Percentiles rank a stretch among this genome's conserved stretches.
phyloP scores from a whole-genome alignment of 1,284 basidiomycete species.

The Ganoderma meredithae region DNA sequence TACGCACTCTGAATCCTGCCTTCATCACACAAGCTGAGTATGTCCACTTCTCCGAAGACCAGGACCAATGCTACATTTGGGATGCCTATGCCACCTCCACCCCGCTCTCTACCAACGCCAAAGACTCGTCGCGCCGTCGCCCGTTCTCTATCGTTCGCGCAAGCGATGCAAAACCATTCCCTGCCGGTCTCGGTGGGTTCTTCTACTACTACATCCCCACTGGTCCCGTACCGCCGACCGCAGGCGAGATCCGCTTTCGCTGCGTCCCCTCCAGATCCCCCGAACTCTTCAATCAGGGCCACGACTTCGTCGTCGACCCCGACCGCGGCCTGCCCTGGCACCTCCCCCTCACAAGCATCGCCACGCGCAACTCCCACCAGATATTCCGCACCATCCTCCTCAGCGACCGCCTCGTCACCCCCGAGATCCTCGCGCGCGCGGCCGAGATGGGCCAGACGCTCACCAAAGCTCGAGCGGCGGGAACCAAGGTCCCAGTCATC shows the following conservation, averaged over 20 bases:
- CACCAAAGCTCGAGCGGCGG: neutral
- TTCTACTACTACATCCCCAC: conserved; percentile 18
- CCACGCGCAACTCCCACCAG: conserved; percentile 5
- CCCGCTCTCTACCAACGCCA: neutral
- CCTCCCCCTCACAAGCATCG: conserved; percentile 19
- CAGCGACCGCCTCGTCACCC: conserved; percentile 14
- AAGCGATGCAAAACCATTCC: neutral
- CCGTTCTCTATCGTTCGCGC: conserved; percentile 14
- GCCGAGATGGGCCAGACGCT: conserved; percentile 7
- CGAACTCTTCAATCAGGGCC: conserved; percentile 13
- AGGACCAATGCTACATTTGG: conserved; percentile 19
- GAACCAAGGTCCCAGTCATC: neutral
- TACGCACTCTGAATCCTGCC: conserved; percentile 17
- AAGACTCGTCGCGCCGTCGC: neutral
- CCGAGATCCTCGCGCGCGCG: conserved; percentile 8
- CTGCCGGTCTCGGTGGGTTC: conserved; percentile 17
- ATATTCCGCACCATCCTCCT: conserved; percentile 20
- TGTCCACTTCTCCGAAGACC: conserved; percentile 14
- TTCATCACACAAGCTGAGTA: conserved; percentile 14
- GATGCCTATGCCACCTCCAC: conserved; percentile 12
- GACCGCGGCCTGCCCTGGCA: conserved; percentile 20
- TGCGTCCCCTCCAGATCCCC: neutral
- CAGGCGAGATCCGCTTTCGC: conserved; percentile 26
- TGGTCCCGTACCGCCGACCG: conserved; percentile 5
- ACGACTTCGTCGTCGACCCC: conserved; percentile 9